Base-by-base conservation (phyloP, 2,329 filamentous ascomycete species). In the Diaporthe sp. region DNA sequence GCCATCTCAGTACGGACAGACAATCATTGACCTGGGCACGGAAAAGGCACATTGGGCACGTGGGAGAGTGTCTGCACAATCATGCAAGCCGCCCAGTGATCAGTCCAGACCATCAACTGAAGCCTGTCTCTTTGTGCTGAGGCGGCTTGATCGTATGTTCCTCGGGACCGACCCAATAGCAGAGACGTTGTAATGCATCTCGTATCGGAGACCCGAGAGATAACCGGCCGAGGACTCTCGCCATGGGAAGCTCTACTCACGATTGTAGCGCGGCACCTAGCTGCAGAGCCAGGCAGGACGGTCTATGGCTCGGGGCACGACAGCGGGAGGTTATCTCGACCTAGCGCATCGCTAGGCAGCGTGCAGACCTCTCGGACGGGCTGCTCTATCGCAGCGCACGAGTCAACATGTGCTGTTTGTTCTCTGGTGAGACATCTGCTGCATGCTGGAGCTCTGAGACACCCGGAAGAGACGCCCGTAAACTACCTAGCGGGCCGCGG, bases 351-450 rank as follows among this genome's bases (percentile, higher is more conserved):
- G 65, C 65, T 70, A 55, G 49, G 44, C 10, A 22, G 63, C 37
- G 63, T 12, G 44, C 63, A 37, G 63, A 28, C 63, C 44, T 15
- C 28, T 31, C 20, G 31, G 47, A 34, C 42, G 20, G 15, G 15
- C 22, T 15, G 63, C 63, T 53, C 28, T 53, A 37, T 68, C 47
- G 15, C 47, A 10, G 47, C 31, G 31, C 63, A 68, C 44, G 31
- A 39, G 63, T 37, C 15, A 47, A 49, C 25, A 12, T 42, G 17
- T 67, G 47, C 65, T 70, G 34, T 70, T 70, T 70, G 47, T 55
- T 53, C 49, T 42, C 22, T 37, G 31, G 65, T 70, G 65, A 70
- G 65, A 70, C 65, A 70, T 42, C 25, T 55, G 49, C 63, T 68
- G 63, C 31, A 22, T 25, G 31, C n/a, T 20, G 28, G 47, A 22